Conservation (phyloP, 177 flowering plant genomes). For the Telopea speciosissima region DNA sequence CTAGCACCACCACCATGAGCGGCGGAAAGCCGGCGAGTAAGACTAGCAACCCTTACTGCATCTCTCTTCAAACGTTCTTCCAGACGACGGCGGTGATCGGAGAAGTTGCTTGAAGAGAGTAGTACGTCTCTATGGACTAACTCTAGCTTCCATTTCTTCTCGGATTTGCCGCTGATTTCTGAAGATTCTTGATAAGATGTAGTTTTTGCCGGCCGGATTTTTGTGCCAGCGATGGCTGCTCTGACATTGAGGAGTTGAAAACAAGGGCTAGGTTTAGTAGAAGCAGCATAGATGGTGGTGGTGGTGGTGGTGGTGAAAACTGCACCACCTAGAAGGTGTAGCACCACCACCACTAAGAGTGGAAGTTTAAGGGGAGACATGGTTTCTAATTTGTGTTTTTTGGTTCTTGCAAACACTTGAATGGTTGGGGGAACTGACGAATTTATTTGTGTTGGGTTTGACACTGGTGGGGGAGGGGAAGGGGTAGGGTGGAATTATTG, state of each 20-base stretch:
- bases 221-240: constrained; percentile 23
- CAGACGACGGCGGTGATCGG: constrained; percentile 30
- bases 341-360: constrained; percentile 10
- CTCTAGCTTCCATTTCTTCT: constrained; percentile 17
- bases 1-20: constrained; percentile 4
- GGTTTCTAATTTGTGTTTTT: neutral
- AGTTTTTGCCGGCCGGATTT: constrained; percentile 5
- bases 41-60: constrained; percentile 33
- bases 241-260: constrained; percentile 39
- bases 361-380: constrained; percentile 16
- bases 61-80: constrained; percentile 52
- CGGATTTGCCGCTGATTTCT: neutral
- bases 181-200: constrained; percentile 6
- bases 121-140: constrained; percentile 24
- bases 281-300: neutral
- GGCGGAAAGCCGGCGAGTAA: constrained; percentile 30
- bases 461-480: constrained; percentile 6
- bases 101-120: constrained; percentile 8
- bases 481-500: constrained; percentile 16
- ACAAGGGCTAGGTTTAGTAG: neutral
- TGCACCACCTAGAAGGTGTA: constrained; percentile 7
- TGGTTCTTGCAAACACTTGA: constrained; percentile 4
- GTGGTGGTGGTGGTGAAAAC: neutral
- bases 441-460: constrained; percentile 22
- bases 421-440: too few relatives aligned